These are phyloP conservation scores for Globisporangium nodosum DNA, from an alignment of 352 stramenopile genomes.

Conservation along the genomic window DNA sequence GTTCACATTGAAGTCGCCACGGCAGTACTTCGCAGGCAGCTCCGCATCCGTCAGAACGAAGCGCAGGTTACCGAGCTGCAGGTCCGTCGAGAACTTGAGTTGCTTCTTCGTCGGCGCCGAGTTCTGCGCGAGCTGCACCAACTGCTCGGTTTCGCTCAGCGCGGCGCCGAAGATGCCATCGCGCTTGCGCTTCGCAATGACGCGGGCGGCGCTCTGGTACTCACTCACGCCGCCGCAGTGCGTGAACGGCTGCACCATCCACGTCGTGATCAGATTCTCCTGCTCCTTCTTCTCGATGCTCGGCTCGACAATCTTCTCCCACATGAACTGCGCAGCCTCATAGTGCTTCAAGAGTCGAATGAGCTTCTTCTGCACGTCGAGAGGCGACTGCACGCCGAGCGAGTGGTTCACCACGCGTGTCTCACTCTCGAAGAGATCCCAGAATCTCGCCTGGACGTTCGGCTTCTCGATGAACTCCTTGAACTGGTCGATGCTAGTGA, in stretches of 20 bases:
- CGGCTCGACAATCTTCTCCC: slow-evolving; percentile 49
- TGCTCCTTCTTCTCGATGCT: slow-evolving; percentile 29
- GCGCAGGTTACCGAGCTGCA: slow-evolving; percentile 57
- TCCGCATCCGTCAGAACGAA: slow-evolving; percentile 59
- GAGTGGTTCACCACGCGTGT: slow-evolving; percentile 35
- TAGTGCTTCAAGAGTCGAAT: slow-evolving; percentile 68
- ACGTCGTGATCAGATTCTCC: slow-evolving; percentile 37
- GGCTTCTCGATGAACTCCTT: slow-evolving; percentile 38
- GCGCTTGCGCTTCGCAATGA: slow-evolving; percentile 63
- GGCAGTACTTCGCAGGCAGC: slow-evolving; percentile 44
- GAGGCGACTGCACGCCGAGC: slow-evolving; percentile 31
- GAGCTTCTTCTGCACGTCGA: slow-evolving; percentile 71
- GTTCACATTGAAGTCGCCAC: slow-evolving; percentile 60
- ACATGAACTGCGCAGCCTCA: slow-evolving; percentile 54
- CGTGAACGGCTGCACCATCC: slow-evolving; percentile 54
- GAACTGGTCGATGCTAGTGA: slow-evolving; percentile 39
- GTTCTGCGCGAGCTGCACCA: slow-evolving; percentile 43
- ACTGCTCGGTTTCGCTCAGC: slow-evolving; percentile 41
- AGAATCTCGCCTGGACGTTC: slow-evolving; percentile 47
- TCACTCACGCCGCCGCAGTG: slow-evolving; percentile 66
- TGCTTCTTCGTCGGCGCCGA: slow-evolving; percentile 42
- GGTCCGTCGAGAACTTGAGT: slow-evolving; percentile 47
- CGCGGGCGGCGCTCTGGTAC: slow-evolving; percentile 55
- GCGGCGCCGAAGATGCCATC: slow-evolving; percentile 60
- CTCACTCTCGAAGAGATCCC: slow-evolving; percentile 58